Evolutionary conservation across 805 yeast species (phyloP).

Genomic region (Barnettozyma botsteinii): DNA sequence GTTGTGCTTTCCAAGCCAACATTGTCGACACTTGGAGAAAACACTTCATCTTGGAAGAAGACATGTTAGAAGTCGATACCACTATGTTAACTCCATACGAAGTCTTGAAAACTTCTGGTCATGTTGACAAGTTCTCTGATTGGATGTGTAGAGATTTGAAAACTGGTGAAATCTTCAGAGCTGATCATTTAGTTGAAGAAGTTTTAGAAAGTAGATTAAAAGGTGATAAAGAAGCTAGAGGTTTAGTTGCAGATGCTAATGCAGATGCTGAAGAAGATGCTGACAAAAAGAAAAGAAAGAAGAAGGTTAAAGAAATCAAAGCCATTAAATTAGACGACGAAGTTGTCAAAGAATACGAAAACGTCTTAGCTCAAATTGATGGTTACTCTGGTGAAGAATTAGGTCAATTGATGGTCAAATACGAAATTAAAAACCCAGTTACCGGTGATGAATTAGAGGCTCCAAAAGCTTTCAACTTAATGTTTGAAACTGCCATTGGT

Average conservation of each 20-base stretch:
- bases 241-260: conserved; percentile 47
- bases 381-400: conserved; percentile 90
- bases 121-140: conserved; percentile 97
- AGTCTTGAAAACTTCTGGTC: conserved; percentile 97
- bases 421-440: conserved; percentile 85
- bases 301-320: conserved; percentile 93
- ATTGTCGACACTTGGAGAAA: conserved; percentile 94
- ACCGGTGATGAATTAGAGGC: conserved; percentile 81
- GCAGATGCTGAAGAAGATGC: conserved; percentile 62
- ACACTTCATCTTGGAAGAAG: conserved; percentile 95
- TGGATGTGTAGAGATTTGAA: conserved; percentile 97
- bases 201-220: conserved; percentile 93
- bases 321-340: conserved; percentile 81
- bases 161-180: conserved; percentile 97
- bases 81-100: conserved; percentile 98
- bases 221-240: conserved; percentile 97
- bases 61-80: conserved; percentile 97
- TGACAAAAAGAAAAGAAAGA: conserved; percentile 88
- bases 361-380: conserved; percentile 86
- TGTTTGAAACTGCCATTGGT: conserved; percentile 99
- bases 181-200: conserved; percentile 97
- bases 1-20: conserved; percentile 97
- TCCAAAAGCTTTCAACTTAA: conserved; percentile 93
- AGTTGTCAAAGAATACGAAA: conserved; percentile 75
- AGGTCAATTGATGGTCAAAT: conserved; percentile 80